Evolutionary conservation across 108 stramenopile genomes (phyloP), one percentile per base, ranked within the genome.

Genomic region (Skeletonema potamos): DNA sequence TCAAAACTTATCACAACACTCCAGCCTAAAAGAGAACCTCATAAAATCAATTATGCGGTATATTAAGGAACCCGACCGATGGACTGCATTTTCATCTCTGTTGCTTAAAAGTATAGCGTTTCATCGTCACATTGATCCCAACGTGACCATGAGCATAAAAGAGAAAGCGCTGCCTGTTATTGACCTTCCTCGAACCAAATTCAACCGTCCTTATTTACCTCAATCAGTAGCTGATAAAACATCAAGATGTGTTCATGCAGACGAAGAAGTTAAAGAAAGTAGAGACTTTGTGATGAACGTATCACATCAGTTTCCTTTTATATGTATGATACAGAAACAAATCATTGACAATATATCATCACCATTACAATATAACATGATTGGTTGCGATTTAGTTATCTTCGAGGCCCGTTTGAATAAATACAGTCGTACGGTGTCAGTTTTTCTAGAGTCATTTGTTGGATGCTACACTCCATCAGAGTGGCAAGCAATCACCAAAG

Each of bases 221-320:
- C 65, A 17, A 30, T 51, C 20, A 28, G 29, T 17, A 8, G 13
- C 33, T 24, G 56, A 0, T 11, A 44, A 28, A 0, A 6, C 69
- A 41, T 28, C 20, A 15, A 26, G 6, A 18, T 20, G n/a, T n/a
- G 10, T 24, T n/a, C n/a, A n/a, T 39, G 22, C n/a, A 27, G 22
- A 20, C 4, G 11, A 36, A 37, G 34, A 68, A 32, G 20, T 48
- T 15, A 30, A 48, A 51, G 86, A 86, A 46, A 71, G 84, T 26
- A 46, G 64, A 1, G 11, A 56, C 1, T 72, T 41, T 27, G 65
- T 79, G 26, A 48, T 92, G 28, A 94, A 83, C 63, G 60, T 94
- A 13, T 90, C 90, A 6, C 93, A 94, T 68, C 93, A 94, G 63
- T 86, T 73, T 59, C 93, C 93, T 4, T 88, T 86, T 74, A 82